Evolutionary conservation across 805 yeast species (phyloP), one percentile per base, ranked within the genome.

Genomic region (Schwanniomyces yamadae): DNA sequence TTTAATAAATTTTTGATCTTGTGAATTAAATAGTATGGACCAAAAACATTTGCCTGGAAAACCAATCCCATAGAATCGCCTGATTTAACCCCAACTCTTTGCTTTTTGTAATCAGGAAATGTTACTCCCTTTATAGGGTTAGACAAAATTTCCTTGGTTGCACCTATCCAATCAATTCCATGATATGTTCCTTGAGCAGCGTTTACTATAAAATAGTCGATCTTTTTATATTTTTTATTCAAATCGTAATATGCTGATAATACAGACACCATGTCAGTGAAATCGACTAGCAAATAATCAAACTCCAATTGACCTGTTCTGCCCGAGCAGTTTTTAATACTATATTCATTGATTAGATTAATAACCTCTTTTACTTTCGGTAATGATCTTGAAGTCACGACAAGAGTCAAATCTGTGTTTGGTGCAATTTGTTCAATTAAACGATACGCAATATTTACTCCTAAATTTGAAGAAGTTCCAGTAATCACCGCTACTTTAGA

Each of bases 1-100:
- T 68, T 64, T n/a, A 90, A 61, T 23, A 78, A 60, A 2, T 77
- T 77, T 25, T 69, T 57, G 14, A 91, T 61, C 44, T 76, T 80
- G 47, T 84, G 85, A 36, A 90, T 71, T 35, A 93, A 64, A 58
- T 81, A 93, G 64, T 85, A 90, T 2, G 98, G 98, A 0, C 95
- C 96, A 63, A 93, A 87, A n/a, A 91, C 96, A 55, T 93, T 93
- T 4, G 93, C 95, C 61, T 93, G 95, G 66, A 91, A 93, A 4
- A 89, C 88, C 20, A 84, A 64, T 1, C 98, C 97, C 69, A 91
- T 49, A 0, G 78, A 89, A 59, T 93, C 99, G 13, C 52, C 57
- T 1, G 95, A 78, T 51, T 75, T 78, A 17, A 82, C 80, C 4
- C 97, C 96, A 12, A 77, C 71, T 39, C 75, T 71, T 67, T 93